Percentiles rank a stretch among this genome's conserved stretches.
Conservation (phyloP, 2,329 filamentous ascomycete genomes). For the Sclerotinia trifoliorum region DNA sequence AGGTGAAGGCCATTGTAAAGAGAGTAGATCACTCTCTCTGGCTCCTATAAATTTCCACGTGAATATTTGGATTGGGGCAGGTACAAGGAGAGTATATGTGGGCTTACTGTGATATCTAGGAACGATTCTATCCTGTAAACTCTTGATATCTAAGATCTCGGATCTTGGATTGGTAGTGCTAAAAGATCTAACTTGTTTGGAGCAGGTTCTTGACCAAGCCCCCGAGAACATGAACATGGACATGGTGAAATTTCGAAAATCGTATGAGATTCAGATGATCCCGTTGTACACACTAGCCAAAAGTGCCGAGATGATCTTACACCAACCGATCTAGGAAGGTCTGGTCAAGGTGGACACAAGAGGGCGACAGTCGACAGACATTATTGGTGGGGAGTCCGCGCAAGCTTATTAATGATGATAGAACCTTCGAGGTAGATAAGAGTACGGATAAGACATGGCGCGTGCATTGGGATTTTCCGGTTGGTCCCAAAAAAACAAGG, state of each 20-base stretch:
- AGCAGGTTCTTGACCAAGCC: slow-evolving; percentile 19
- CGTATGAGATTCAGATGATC: neutral
- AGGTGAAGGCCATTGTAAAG: slow-evolving; percentile 65
- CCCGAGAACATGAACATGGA: slow-evolving; percentile 23
- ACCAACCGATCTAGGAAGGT: neutral
- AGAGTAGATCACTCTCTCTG: slow-evolving; percentile 58
- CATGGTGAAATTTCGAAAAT: slow-evolving; percentile 23
- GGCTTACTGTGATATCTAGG: slow-evolving; percentile 61
- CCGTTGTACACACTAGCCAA: slow-evolving; percentile 1
- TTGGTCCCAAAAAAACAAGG: too few relatives aligned
- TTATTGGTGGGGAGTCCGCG: neutral
- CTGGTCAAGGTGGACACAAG: neutral
- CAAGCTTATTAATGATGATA: too few relatives aligned
- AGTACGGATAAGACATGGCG: neutral
- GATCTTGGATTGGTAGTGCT: slow-evolving; percentile 47
- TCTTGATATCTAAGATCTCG: slow-evolving; percentile 51
- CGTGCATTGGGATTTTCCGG: neutral
- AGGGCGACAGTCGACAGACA: neutral
- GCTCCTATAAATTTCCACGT: slow-evolving; percentile 49
- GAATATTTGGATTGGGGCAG: slow-evolving; percentile 35
- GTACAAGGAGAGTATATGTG: neutral
- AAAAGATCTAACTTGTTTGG: slow-evolving; percentile 43
- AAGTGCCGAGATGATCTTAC: slow-evolving; percentile 6
- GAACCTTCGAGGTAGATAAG: too few relatives aligned
- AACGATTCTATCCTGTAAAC: slow-evolving; percentile 55